A percentile compares a stretch with the other conserved stretches of the same genome.
Conservation (phyloP, 352 stramenopile species). For the Saprolegnia parasitica region DNA sequence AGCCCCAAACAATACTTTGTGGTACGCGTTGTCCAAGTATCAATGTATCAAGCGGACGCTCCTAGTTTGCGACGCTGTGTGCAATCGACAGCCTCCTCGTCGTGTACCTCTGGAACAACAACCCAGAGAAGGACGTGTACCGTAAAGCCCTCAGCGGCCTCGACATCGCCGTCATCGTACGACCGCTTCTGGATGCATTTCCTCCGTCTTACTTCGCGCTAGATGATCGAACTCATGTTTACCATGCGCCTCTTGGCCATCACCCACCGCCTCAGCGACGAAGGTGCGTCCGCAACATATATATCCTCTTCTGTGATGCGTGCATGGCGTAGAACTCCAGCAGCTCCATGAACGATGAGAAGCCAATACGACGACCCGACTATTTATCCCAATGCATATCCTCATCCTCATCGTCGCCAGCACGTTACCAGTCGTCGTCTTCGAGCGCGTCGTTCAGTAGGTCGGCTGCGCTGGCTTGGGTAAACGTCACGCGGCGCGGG, state of each 20-base stretch:
- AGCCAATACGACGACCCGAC: neutral
- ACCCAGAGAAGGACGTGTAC: constrained; percentile 23
- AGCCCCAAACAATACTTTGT: constrained; percentile 22
- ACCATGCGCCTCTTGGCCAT: constrained; percentile 10
- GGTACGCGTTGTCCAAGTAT: constrained; percentile 6
- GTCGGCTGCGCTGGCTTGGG: neutral
- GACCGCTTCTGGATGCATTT: neutral
- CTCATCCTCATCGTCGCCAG: neutral
- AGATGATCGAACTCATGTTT: constrained; percentile 18
- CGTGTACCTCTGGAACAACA: constrained; percentile 23
- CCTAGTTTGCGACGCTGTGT: constrained; percentile 27
- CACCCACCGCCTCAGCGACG: constrained; percentile 3
- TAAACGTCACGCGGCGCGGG: neutral
- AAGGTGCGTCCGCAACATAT: neutral
- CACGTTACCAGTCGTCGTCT: constrained; percentile 22
- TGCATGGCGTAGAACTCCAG: constrained; percentile 20
- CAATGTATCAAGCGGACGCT: neutral
- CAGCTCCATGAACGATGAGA: constrained; percentile 24
- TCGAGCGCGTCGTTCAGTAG: constrained; percentile 15
- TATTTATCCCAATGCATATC: constrained; percentile 27
- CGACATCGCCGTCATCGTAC: constrained; percentile 22
- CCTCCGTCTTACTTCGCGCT: neutral
- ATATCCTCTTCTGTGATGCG: no score
- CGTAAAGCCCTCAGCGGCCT: constrained; percentile 7
- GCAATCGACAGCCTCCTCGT: constrained; percentile 23